A percentile compares a stretch with the other conserved stretches of the same genome.
Evolutionary conservation across 257 asterid genomes (phyloP).

Genomic region (Euphrasia confusa): DNA sequence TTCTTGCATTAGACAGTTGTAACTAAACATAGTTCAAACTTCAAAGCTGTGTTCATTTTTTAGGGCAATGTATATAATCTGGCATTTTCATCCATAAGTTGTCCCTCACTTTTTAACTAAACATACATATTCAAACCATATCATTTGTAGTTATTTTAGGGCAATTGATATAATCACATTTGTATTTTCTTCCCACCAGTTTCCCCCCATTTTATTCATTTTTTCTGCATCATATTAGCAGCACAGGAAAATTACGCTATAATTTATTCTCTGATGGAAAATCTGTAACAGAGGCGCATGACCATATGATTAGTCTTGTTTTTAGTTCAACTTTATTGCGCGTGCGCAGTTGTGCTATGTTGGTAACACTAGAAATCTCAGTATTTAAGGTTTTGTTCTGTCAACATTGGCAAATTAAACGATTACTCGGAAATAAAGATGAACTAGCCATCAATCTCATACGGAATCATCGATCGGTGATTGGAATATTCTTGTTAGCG

Average conservation of each 20-base stretch:
- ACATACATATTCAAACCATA: too few relatives aligned
- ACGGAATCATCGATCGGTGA: background rate
- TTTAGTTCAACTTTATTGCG: background rate
- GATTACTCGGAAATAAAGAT: background rate
- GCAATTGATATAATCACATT: too few relatives aligned
- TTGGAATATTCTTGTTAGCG: conserved; percentile 8
- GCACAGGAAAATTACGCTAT: background rate
- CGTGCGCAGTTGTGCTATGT: background rate
- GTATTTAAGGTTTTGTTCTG: background rate
- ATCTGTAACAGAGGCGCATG: conserved; percentile 4
- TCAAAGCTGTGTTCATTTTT: too few relatives aligned
- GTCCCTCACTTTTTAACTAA: too few relatives aligned
- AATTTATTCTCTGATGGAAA: background rate
- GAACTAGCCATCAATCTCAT: background rate
- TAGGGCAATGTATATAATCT: too few relatives aligned
- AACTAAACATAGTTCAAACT: too few relatives aligned
- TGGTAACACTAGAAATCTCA: background rate
- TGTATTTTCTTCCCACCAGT: background rate
- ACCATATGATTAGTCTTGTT: background rate
- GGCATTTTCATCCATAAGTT: too few relatives aligned
- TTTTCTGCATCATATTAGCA: background rate
- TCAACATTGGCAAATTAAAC: background rate
- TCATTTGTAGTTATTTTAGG: too few relatives aligned
- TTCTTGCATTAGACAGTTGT: background rate
- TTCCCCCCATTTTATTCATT: background rate